These are phyloP conservation scores for Aspergillus biplanus DNA, from an alignment of 495 filamentous ascomycete genomes.

Conservation along the genomic window DNA sequence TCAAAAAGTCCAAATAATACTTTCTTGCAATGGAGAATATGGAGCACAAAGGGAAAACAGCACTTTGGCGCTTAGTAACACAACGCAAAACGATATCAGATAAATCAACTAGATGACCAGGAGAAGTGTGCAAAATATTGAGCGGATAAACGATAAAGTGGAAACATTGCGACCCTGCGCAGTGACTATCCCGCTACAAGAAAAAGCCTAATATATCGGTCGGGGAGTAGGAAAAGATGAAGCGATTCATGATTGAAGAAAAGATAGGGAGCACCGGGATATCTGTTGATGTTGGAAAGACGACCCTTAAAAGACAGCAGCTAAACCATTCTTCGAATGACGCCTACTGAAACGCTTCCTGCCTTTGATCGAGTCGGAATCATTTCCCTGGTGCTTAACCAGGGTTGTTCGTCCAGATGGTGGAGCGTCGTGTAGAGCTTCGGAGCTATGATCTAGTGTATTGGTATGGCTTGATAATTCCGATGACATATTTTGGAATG, in stretches of 20 bases:
- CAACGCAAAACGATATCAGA: slow-evolving; percentile 17
- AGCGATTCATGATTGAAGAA: slow-evolving; percentile 12
- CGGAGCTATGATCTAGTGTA: slow-evolving; percentile 64
- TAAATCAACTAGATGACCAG: slow-evolving; percentile 16
- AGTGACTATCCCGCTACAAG: slow-evolving; percentile 11
- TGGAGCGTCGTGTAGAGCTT: slow-evolving; percentile 39
- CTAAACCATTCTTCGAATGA: slow-evolving; percentile 87
- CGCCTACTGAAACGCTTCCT: slow-evolving; percentile 86
- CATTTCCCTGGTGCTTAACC: slow-evolving; percentile 50
- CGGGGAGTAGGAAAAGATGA: slow-evolving; percentile 2
- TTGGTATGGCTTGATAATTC: slow-evolving; percentile 75
- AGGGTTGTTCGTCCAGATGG: slow-evolving; percentile 49
- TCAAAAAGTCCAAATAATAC: slow-evolving; percentile 19
- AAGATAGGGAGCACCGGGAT: neutral
- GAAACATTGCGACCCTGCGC: slow-evolving; percentile 24
- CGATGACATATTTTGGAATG: slow-evolving; percentile 72
- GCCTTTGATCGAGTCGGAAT: slow-evolving; percentile 61
- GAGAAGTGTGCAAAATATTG: slow-evolving; percentile 14
- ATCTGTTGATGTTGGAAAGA: neutral
- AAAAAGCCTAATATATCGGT: slow-evolving; percentile 6
- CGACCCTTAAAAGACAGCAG: slow-evolving; percentile 68
- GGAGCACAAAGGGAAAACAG: slow-evolving; percentile 9
- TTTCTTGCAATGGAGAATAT: slow-evolving; percentile 5
- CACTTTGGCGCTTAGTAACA: slow-evolving; percentile 6
- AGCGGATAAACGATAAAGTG: slow-evolving; percentile 14